These are phyloP conservation scores for Colletotrichum sp. DNA, from an alignment of 2,329 filamentous ascomycete species.

Conservation along the genomic window DNA sequence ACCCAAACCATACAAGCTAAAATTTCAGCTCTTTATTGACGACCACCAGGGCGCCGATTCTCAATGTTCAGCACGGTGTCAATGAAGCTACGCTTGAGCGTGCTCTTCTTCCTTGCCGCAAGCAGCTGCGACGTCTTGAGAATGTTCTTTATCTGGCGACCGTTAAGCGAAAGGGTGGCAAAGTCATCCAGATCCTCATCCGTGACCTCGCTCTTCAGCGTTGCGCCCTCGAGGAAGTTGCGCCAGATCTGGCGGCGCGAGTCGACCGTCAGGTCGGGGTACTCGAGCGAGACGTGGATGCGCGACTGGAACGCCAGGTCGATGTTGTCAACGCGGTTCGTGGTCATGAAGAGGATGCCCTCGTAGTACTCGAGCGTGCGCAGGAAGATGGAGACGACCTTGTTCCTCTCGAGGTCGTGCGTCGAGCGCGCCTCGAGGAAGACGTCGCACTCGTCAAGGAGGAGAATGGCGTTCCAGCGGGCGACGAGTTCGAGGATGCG, in stretches of 20 bases:
- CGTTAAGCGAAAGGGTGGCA: constrained; percentile 45
- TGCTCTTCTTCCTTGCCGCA: constrained; percentile 48
- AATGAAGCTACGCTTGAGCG: constrained; percentile 16
- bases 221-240: constrained; percentile 41
- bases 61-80: constrained; percentile 17
- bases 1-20: background rate
- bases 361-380: constrained; percentile 53
- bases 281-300: constrained; percentile 54
- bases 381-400: constrained; percentile 42
- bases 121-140: constrained; percentile 44
- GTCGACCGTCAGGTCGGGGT: constrained; percentile 42
- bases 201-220: constrained; percentile 28
- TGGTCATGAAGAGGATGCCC: constrained; percentile 54
- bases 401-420: constrained; percentile 37
- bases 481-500: constrained; percentile 69
- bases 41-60: constrained; percentile 1
- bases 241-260: constrained; percentile 43
- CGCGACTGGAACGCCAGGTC: constrained; percentile 52
- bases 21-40: background rate
- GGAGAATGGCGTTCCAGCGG: constrained; percentile 43
- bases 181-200: constrained; percentile 36
- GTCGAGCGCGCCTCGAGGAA: constrained; percentile 43
- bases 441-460: constrained; percentile 46
- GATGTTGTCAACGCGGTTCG: constrained; percentile 50
- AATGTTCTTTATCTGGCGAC: constrained; percentile 55